Conservation (phyloP, 1,284 basidiomycete species). For the Thelephora terrestris region DNA sequence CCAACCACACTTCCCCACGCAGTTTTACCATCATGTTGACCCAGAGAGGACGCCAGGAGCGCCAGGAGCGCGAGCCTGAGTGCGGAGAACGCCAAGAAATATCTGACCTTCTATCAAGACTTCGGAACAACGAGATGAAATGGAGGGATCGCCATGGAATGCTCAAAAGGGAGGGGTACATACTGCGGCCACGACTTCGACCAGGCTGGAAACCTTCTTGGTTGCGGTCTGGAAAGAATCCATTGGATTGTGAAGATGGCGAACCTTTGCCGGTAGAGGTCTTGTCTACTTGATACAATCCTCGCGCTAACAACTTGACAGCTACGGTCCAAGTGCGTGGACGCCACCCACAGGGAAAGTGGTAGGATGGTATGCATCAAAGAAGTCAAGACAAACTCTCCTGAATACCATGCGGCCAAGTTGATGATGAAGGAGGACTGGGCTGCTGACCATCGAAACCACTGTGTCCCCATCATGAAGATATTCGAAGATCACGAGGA, state of each 20-base stretch:
- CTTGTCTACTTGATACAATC: background rate
- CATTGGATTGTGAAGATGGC: conserved; percentile 11
- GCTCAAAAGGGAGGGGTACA: conserved; percentile 9
- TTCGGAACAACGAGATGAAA: background rate
- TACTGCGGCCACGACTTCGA: conserved; percentile 14
- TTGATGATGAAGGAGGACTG: conserved; percentile 9
- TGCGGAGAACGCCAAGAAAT: no score
- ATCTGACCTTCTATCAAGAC: no score
- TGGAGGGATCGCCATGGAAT: background rate
- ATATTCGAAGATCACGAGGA: conserved; percentile 13
- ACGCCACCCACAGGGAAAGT: conserved; percentile 18
- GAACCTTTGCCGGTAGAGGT: conserved; percentile 6
- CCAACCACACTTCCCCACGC: no score
- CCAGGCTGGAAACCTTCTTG: conserved; percentile 17
- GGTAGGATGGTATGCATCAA: conserved; percentile 19
- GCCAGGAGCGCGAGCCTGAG: no score
- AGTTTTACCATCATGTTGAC: no score
- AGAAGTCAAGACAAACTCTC: conserved; percentile 7
- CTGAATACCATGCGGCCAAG: conserved; percentile 14
- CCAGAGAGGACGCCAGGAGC: no score
- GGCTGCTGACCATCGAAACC: conserved; percentile 18
- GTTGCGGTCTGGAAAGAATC: conserved; percentile 5
- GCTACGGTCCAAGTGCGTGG: conserved; percentile 12
- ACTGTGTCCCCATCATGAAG: conserved; percentile 24
- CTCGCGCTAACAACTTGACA: background rate